Evolutionary conservation across 2,329 filamentous ascomycete species (phyloP), one percentile per base, ranked within the genome.

Genomic region (Chlorencoelia australis): DNA sequence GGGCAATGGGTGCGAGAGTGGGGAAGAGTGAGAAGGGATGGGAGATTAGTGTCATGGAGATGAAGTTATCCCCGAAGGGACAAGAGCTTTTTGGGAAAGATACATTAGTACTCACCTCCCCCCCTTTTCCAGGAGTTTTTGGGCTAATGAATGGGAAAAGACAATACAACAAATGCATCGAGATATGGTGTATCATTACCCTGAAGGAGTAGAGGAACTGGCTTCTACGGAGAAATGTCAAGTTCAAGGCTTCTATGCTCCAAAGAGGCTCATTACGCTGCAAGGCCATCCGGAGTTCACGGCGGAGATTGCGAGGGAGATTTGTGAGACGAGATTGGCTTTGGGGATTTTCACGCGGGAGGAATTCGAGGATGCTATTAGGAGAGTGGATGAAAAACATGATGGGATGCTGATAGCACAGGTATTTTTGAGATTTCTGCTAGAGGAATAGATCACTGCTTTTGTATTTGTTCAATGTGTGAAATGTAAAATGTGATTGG

Each of bases 231-330:
- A 69, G 3, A 61, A 67, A 30, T 93, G 86, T 61, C 62, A 68
- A 7, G 76, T 86, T n/a, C 86, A 94, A 58, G 82, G 78, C 43
- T 85, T 93, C 72, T 82, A 91, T 55, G 59, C 68, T 14, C 72
- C 77, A 7, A 65, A 69, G 27, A 69, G 69, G 22, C 65, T 83
- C 42, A 78, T 93, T 42, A 79, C 83, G 0, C 73, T 94, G 1
- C 86, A 94, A 63, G 86, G 85, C 5, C 86, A 94, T 58, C 87
- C 86, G 1, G 87, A 94, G 58, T 91, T 89, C 56, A 82, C 69
- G 4, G 67, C 69, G 41, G 69, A 75, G 11, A 87, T 93, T 46
- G 73, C 87, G 49, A 65, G 62, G 13, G 79, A 85, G 56, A 60
- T 93, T 24, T 59, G 89, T 37, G 66, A 71, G 42, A 62, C 69